Conservation (phyloP, 345 rosid genomes). For the Populus davidiana region DNA sequence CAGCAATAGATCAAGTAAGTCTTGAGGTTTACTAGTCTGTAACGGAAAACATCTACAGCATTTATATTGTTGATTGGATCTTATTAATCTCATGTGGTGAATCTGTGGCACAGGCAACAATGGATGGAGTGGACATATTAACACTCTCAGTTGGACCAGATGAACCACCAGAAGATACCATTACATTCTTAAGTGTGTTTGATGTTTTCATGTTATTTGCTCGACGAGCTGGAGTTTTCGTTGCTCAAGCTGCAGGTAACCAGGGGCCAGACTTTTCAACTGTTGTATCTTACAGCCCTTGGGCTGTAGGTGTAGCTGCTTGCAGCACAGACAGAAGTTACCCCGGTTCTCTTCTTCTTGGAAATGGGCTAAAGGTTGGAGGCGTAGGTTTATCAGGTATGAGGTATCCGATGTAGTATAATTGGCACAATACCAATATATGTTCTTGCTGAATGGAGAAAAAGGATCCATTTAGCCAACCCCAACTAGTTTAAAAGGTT, state of each 20-base stretch:
- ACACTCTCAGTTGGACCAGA: slow-evolving; percentile 70
- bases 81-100: background rate
- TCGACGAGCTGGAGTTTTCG: slow-evolving; percentile 70
- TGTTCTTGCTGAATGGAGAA: background rate
- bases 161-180: slow-evolving; percentile 55
- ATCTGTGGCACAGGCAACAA: slow-evolving; percentile 41
- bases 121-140: slow-evolving; percentile 70
- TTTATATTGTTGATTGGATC: background rate
- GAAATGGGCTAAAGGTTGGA: slow-evolving; percentile 48
- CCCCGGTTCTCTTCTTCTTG: slow-evolving; percentile 53
- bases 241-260: slow-evolving; percentile 84
- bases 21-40: background rate
- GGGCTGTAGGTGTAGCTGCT: slow-evolving; percentile 65
- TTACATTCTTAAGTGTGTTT: slow-evolving; percentile 56
- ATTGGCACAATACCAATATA: background rate
- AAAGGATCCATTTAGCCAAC: background rate
- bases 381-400: slow-evolving; percentile 82
- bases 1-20: slow-evolving; percentile 85
- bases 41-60: background rate
- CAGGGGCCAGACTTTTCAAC: slow-evolving; percentile 60
- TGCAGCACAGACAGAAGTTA: slow-evolving; percentile 62
- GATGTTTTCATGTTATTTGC: slow-evolving; percentile 61
- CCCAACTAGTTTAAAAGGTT: background rate
- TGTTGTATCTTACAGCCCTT: slow-evolving; percentile 74
- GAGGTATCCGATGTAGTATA: background rate